A percentile compares a stretch with the other conserved stretches of the same genome.
Conservation (phyloP, 1,284 basidiomycete genomes). For the Irpex lacteus region DNA sequence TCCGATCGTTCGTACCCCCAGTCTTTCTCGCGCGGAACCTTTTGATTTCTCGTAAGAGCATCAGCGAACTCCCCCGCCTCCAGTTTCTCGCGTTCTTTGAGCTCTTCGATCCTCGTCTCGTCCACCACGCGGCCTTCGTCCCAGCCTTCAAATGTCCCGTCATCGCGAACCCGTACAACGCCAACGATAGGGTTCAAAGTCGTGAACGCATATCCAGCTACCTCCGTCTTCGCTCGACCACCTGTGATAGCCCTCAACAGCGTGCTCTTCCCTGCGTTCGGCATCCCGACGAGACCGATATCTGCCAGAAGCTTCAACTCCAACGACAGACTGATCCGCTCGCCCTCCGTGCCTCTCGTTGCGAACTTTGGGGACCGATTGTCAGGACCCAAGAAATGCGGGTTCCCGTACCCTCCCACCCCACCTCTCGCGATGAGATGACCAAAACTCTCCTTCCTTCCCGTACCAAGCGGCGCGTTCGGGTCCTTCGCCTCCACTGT, state of each 20-base stretch:
- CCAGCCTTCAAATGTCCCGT: constrained; percentile 74
- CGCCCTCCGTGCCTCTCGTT: constrained; percentile 78
- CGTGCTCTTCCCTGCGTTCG: constrained; percentile 92
- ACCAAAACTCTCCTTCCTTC: constrained; percentile 54
- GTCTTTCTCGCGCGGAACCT: constrained; percentile 15
- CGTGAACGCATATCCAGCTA: constrained; percentile 93
- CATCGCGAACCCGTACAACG: constrained; percentile 81
- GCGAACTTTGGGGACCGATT: constrained; percentile 82
- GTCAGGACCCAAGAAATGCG: constrained; percentile 69
- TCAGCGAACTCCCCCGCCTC: constrained; percentile 49
- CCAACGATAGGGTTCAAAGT: constrained; percentile 96
- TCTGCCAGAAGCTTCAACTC: constrained; percentile 96
- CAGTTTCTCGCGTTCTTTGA: constrained; percentile 43
- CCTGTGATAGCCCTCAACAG: constrained; percentile 88
- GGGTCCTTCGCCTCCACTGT: constrained; percentile 44
- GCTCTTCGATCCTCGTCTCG: constrained; percentile 67
- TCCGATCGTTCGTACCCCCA: constrained; percentile 16
- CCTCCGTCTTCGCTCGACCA: constrained; percentile 70
- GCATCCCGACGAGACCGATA: constrained; percentile 93
- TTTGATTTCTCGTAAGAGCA: constrained; percentile 49
- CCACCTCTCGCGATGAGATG: constrained; percentile 82
- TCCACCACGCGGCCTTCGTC: constrained; percentile 57
- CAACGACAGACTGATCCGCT: constrained; percentile 81
- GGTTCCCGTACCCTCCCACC: constrained; percentile 86
- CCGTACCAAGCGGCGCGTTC: constrained; percentile 63